A percentile compares a stretch with the other conserved stretches of the same genome.
Evolutionary conservation across 2,329 filamentous ascomycete genomes (phyloP).

Genomic region (Aspergillus puulaauensis): DNA sequence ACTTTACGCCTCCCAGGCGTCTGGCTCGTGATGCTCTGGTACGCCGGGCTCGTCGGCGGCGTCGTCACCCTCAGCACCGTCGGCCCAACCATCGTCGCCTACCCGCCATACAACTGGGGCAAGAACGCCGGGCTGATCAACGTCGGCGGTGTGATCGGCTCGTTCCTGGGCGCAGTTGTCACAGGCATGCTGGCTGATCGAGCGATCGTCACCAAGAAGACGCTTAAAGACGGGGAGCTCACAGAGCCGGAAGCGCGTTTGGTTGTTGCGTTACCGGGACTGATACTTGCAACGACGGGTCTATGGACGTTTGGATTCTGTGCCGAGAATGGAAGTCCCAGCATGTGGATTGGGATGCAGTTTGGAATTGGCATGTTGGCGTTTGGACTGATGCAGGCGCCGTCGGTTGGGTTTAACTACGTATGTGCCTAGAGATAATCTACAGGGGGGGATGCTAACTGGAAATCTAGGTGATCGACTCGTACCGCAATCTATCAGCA

Average conservation of each 20-base stretch:
- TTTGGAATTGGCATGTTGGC: constrained; percentile 12
- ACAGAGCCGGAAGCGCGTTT: constrained; percentile 8
- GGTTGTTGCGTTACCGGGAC: constrained; percentile 4
- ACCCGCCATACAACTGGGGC: constrained; percentile 11
- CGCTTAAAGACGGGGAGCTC: constrained; percentile 1
- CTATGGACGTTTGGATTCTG: constrained; percentile 14
- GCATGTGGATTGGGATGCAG: constrained; percentile 15
- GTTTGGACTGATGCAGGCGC: constrained; percentile 14
- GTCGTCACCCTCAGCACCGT: constrained; percentile 11
- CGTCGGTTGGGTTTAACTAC: constrained; percentile 12
- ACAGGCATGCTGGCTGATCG: constrained; percentile 5
- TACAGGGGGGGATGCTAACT: not conserved
- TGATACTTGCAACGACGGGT: constrained; percentile 9
- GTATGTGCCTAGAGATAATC: not conserved
- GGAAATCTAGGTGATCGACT: constrained; percentile 48
- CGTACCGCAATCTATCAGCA: constrained; percentile 47
- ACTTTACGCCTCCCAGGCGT: constrained; percentile 11
- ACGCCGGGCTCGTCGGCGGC: constrained; percentile 11
- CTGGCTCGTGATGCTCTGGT: constrained; percentile 15
- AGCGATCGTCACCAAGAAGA: constrained; percentile 5
- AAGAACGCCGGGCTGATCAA: constrained; percentile 10
- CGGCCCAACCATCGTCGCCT: constrained; percentile 7
- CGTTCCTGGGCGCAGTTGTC: not conserved
- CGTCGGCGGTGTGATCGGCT: constrained; percentile 8
- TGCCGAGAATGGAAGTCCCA: not conserved